Evolutionary conservation across 116 monocot genomes (phyloP).

Genomic region (Trichopus zeylanicus): DNA sequence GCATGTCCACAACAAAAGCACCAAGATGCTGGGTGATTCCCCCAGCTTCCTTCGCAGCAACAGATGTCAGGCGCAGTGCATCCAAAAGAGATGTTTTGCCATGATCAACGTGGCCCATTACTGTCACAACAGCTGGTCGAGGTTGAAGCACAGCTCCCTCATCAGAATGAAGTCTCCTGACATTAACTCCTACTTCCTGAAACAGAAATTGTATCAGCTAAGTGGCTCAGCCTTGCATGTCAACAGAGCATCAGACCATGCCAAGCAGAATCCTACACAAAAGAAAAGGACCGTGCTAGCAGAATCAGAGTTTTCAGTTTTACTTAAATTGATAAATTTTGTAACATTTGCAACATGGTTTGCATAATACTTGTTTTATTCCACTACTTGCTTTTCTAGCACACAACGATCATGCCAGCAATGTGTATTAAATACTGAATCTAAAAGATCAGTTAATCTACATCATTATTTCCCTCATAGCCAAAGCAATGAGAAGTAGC

Average conservation of each 20-base stretch:
- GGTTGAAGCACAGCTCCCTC: slow-evolving; percentile 60
- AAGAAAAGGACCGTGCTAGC: too few species aligned
- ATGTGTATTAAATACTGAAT: too few species aligned
- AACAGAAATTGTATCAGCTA: neutral
- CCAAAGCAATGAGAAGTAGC: too few species aligned
- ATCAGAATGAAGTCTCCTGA: slow-evolving; percentile 61
- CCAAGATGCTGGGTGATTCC: slow-evolving; percentile 98
- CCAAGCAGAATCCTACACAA: neutral
- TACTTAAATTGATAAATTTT: too few species aligned
- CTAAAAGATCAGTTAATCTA: too few species aligned
- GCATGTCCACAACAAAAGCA: slow-evolving; percentile 89
- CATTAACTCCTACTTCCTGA: slow-evolving; percentile 87
- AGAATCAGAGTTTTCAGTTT: too few species aligned
- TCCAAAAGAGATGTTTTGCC: slow-evolving; percentile 98
- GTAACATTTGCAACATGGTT: too few species aligned
- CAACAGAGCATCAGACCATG: neutral
- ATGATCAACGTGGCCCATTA: slow-evolving; percentile 99
- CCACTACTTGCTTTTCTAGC: too few species aligned
- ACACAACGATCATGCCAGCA: too few species aligned
- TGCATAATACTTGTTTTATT: too few species aligned
- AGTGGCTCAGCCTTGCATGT: too few species aligned
- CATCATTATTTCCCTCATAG: too few species aligned
- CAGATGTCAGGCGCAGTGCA: slow-evolving; percentile 79
- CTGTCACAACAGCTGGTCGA: slow-evolving; percentile 89
- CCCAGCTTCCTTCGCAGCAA: slow-evolving; percentile 98